phyloP scores from a whole-genome alignment of 257 asterid species.

The Salvia miltiorrhiza region DNA sequence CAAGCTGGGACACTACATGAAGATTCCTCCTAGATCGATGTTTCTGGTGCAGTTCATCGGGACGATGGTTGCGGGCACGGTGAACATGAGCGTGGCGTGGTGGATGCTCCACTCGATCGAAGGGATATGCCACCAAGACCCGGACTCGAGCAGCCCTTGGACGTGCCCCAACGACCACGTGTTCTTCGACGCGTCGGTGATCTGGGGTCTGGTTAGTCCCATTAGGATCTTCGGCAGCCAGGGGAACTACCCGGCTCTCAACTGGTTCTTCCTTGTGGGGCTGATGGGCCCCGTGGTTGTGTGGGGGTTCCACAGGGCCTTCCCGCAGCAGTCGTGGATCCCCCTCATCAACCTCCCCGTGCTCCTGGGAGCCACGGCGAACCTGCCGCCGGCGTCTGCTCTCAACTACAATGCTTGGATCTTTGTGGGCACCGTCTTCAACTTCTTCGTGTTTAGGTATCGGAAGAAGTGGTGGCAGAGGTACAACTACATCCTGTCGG shows the following conservation, averaged over 20 bases:
- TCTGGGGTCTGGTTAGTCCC: conserved; percentile 77
- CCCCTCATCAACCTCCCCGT: conserved; percentile 71
- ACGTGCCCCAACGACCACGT: conserved; percentile 64
- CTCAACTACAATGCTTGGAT: conserved; percentile 72
- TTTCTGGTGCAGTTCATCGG: conserved; percentile 58
- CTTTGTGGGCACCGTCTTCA: conserved; percentile 54
- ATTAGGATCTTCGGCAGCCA: conserved; percentile 49
- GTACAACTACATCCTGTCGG: conserved; percentile 66
- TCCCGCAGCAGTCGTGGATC: conserved; percentile 54
- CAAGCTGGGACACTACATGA: conserved; percentile 87
- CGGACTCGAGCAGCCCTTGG: conserved; percentile 55
- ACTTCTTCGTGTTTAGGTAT: conserved; percentile 57
- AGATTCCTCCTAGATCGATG: conserved; percentile 85
- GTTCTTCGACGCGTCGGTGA: conserved; percentile 70
- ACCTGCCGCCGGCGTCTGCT: conserved; percentile 60
- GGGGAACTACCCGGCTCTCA: conserved; percentile 57
- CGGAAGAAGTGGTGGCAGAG: conserved; percentile 78
- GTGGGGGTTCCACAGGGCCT: conserved; percentile 45
- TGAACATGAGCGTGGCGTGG: conserved; percentile 34
- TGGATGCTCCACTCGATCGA: conserved; percentile 32
- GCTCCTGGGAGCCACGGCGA: conserved; percentile 65
- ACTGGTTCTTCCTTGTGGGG: conserved; percentile 70
- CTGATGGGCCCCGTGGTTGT: conserved; percentile 51
- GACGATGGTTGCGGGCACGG: conserved; percentile 29
- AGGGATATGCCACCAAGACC: conserved; percentile 28